These are phyloP conservation scores for Setaria italica DNA, from an alignment of 202 grass and related monocot species.

Conservation along the genomic window DNA sequence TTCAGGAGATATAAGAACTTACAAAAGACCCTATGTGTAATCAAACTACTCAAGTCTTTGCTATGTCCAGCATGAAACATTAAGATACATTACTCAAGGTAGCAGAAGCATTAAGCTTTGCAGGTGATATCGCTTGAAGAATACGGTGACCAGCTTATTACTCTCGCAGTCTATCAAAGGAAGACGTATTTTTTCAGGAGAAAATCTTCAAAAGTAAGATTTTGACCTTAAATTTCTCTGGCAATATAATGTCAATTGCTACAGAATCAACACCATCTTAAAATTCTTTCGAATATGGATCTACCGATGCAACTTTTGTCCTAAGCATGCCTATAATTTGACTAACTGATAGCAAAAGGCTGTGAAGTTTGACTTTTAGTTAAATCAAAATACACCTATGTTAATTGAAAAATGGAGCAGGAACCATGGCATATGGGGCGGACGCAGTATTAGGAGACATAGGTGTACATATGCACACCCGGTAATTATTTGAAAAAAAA, in stretches of 20 bases:
- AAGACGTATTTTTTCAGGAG: not conserved
- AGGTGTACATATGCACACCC: too few relatives aligned
- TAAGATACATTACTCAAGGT: not conserved
- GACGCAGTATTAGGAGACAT: not conserved
- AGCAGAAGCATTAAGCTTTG: slow-evolving; percentile 2
- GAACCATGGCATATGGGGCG: too few relatives aligned
- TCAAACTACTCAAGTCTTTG: not conserved
- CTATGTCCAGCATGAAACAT: not conserved
- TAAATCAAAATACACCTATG: not conserved
- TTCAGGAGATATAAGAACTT: not conserved
- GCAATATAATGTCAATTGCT: not conserved
- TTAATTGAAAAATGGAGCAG: not conserved
- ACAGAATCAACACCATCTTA: not conserved
- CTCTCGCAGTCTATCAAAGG: not conserved
- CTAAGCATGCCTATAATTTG: not conserved
- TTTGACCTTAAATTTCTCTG: not conserved
- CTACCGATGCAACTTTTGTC: not conserved
- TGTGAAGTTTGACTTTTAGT: not conserved
- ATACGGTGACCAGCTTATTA: not conserved
- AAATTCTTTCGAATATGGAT: not conserved
- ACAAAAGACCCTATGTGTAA: not conserved
- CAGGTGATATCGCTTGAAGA: not conserved
- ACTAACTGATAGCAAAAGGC: not conserved
- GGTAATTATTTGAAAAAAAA: too few relatives aligned
- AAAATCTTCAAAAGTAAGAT: not conserved